phyloP scores from a whole-genome alignment of 2,329 filamentous ascomycete species.

The Coleophoma cylindrospora region DNA sequence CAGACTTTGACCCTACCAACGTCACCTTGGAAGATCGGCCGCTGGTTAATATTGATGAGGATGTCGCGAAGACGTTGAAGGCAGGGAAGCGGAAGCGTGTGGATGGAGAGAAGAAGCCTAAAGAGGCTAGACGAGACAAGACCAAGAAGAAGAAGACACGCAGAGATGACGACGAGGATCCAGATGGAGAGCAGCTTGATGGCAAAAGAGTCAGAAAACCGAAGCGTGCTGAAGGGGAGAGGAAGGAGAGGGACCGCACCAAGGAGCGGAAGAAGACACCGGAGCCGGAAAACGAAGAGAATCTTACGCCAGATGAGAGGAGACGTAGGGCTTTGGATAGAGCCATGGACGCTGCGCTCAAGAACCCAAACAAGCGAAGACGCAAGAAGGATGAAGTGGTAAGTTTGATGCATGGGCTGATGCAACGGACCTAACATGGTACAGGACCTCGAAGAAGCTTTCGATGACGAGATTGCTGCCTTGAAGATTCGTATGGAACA shows the following conservation, averaged over 20 bases:
- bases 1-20: slow-evolving; percentile 62
- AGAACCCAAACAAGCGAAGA: slow-evolving; percentile 63
- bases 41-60: slow-evolving; percentile 59
- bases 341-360: slow-evolving; percentile 83
- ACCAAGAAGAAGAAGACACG: slow-evolving; percentile 57
- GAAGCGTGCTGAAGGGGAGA: slow-evolving; percentile 32
- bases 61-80: slow-evolving; percentile 58
- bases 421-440: slow-evolving; percentile 12
- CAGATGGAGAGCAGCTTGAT: slow-evolving; percentile 45
- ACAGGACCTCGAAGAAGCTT: slow-evolving; percentile 83
- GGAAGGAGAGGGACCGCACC: slow-evolving; percentile 22
- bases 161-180: slow-evolving; percentile 37
- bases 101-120: slow-evolving; percentile 67
- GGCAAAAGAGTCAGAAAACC: slow-evolving; percentile 42
- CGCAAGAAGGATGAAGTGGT: slow-evolving; percentile 86
- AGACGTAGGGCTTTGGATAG: slow-evolving; percentile 78
- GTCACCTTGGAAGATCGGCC: slow-evolving; percentile 59
- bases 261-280: slow-evolving; percentile 41
- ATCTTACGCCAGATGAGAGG: slow-evolving; percentile 78
- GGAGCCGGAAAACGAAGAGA: slow-evolving; percentile 69
- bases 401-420: slow-evolving; percentile 29
- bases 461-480: slow-evolving; percentile 83
- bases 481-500: slow-evolving; percentile 88
- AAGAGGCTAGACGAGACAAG: slow-evolving; percentile 58
- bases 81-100: slow-evolving; percentile 60